Evolutionary conservation across 139 green algal genomes (phyloP), one percentile per base, ranked within the genome.

Genomic region (Axilococcus clingmanii): DNA sequence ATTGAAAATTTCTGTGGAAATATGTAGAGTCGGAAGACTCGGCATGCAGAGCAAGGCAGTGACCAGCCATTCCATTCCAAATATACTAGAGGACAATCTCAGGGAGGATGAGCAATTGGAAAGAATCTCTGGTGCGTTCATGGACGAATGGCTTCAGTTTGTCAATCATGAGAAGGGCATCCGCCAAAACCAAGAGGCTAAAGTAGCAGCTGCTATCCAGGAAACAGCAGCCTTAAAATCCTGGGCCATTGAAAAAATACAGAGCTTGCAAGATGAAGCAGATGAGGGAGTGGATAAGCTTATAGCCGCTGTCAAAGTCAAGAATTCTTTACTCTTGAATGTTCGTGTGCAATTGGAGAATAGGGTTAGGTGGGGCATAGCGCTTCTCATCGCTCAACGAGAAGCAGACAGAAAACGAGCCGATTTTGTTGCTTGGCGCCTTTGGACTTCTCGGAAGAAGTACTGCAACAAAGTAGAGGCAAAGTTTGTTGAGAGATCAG

Each of bases 101-200:
- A 23, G 29, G 28, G 64, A 55, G 34, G 65, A 71, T 40, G 7
- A 20, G 16, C 31, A 71, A 45, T 53, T 77, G 8, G 34, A 61
- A 46, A 64, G 59, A 40, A 77, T 80, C 35, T 66, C 49, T 17
- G 59, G 63, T 12, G 42, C 78, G 23, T 52, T 78, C 34, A 61
- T 65, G 6, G 46, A 72, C 38, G 72, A 82, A 53, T 84, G 69
- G 75, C 64, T 68, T 35, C 53, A 66, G 42, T 88, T 82, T 64
- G 80, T 88, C 6, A 68, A 83, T 37, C 53, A 65, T 4, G 80
- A 88, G 60, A 78, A 84, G 61, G 6, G 51, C 29, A 46, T 63
- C 17, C 64, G 79, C 0, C 23, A 55, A 20, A 55, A 30, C 4
- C 51, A 81, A 8, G 74, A 84, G 63, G 56, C 40, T 9, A 54